Evolutionary conservation across 1,139 yeast genomes (phyloP).

Genomic region (Maudiozyma humilis): DNA sequence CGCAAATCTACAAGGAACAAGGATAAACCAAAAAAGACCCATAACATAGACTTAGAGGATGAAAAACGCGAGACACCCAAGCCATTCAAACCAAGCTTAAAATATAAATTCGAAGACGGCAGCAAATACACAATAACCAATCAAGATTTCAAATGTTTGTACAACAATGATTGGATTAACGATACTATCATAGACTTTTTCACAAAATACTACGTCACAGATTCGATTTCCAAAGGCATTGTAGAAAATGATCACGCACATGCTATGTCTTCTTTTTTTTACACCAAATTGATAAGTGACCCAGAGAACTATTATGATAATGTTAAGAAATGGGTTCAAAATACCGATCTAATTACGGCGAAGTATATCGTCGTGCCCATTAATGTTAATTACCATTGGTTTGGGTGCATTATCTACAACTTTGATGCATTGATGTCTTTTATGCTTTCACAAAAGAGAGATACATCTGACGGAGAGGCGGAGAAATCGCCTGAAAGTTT

Average conservation of each 20-base stretch:
- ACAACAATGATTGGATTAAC: slow-evolving; percentile 68
- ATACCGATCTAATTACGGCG: slow-evolving; percentile 54
- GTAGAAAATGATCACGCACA: slow-evolving; percentile 37
- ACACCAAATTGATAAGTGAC: slow-evolving; percentile 48
- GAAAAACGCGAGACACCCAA: slow-evolving; percentile 49
- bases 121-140: slow-evolving; percentile 44
- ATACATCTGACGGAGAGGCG: too few relatives aligned
- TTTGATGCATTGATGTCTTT: slow-evolving; percentile 24
- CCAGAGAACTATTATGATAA: slow-evolving; percentile 45
- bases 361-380: slow-evolving; percentile 71
- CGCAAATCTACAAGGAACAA: slow-evolving; percentile 8
- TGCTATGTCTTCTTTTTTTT: slow-evolving; percentile 80
- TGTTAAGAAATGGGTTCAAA: slow-evolving; percentile 73
- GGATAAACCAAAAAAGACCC: background rate
- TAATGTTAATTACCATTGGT: slow-evolving; percentile 82
- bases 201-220: slow-evolving; percentile 47
- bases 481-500: too few relatives aligned
- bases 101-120: slow-evolving; percentile 42
- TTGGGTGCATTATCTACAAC: slow-evolving; percentile 59
- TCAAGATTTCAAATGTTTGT: slow-evolving; percentile 59
- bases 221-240: slow-evolving; percentile 25
- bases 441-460: slow-evolving; percentile 1
- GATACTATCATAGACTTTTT: slow-evolving; percentile 69
- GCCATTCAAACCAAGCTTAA: slow-evolving; percentile 47
- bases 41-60: slow-evolving; percentile 27